A percentile compares a stretch with the other conserved stretches of the same genome.
Evolutionary conservation across 2,329 filamentous ascomycete species (phyloP).

Genomic region (Endocalyx cinctus): DNA sequence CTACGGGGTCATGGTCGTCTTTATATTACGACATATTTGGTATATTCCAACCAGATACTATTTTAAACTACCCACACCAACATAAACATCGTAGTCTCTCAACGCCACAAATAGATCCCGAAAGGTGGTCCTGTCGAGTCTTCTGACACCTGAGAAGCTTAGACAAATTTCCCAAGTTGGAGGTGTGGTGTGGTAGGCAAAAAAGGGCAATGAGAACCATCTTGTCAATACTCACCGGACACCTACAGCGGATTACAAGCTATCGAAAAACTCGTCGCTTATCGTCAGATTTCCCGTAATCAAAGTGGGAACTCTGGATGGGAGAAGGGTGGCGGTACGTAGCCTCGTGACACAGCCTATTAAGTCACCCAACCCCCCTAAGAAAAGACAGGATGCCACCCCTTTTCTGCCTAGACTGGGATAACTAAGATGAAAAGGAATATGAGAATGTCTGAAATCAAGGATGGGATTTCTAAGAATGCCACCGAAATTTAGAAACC

Average conservation of each 20-base stretch:
- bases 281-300: conserved; percentile 17
- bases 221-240: conserved; percentile 18
- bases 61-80: too few species aligned
- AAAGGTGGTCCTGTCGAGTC: conserved; percentile 20
- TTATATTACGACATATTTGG: too few species aligned
- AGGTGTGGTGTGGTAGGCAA: conserved; percentile 25
- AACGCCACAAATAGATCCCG: too few species aligned
- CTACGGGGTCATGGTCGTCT: too few species aligned
- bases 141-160: conserved; percentile 25
- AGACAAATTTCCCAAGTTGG: conserved; percentile 13
- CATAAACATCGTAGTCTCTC: too few species aligned
- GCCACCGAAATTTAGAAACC: conserved; percentile 3
- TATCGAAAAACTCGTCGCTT: conserved; percentile 22
- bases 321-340: conserved; percentile 23
- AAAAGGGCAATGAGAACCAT: conserved; percentile 15
- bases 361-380: conserved; percentile 29
- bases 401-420: conserved; percentile 8
- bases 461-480: conserved; percentile 20
- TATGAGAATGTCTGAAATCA: conserved; percentile 18
- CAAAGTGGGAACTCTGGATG: conserved; percentile 19
- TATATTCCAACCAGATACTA: too few species aligned
- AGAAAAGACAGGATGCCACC: conserved; percentile 29
- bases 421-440: conserved; percentile 9
- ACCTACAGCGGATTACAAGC: conserved; percentile 6
- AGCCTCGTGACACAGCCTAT: conserved; percentile 28